A percentile compares a stretch with the other conserved stretches of the same genome.
Evolutionary conservation across 2,329 filamentous ascomycete species (phyloP).

Genomic region (Aaosphaeria pasadenensis): DNA sequence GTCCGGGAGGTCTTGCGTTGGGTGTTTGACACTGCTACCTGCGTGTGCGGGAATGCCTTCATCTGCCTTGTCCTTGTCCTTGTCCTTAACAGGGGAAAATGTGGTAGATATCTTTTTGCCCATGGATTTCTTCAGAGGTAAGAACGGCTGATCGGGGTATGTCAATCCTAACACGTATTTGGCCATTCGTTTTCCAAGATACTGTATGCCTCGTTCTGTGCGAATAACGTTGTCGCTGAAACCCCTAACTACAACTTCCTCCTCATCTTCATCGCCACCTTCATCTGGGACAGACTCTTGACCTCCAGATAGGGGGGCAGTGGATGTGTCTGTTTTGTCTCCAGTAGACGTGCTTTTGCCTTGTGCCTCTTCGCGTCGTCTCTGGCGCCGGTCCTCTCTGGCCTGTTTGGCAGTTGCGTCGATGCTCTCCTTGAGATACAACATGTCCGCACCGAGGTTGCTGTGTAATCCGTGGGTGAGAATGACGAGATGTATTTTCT

Average conservation of each 20-base stretch:
- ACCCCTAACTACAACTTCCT: constrained; percentile 84
- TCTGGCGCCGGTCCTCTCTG: constrained; percentile 63
- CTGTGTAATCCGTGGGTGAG: constrained; percentile 94
- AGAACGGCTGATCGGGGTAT: constrained; percentile 87
- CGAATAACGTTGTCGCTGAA: constrained; percentile 86
- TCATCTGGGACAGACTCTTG: constrained; percentile 41
- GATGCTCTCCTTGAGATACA: constrained; percentile 96
- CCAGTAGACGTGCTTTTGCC: constrained; percentile 1
- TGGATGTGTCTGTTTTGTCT: constrained; percentile 27
- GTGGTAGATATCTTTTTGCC: constrained; percentile 47
- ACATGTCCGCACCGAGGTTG: constrained; percentile 93
- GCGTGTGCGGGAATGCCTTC: constrained; percentile 54
- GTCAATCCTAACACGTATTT: constrained; percentile 88
- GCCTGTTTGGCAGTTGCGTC: constrained; percentile 77
- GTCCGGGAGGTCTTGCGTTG: constrained; percentile 41
- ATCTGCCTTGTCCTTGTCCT: constrained; percentile 42
- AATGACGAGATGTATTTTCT: constrained; percentile 86
- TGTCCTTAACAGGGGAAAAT: constrained; percentile 42
- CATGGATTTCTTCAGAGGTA: constrained; percentile 61
- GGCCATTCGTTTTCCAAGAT: constrained; percentile 88
- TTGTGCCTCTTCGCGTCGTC: constrained; percentile 41
- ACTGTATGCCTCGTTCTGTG: constrained; percentile 95
- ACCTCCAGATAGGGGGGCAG: constrained; percentile 48
- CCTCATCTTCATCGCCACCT: constrained; percentile 66
- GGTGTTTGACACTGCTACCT: constrained; percentile 58